Conservation (phyloP, 1,139 yeast species). For the Petasospora rhodanensis region DNA sequence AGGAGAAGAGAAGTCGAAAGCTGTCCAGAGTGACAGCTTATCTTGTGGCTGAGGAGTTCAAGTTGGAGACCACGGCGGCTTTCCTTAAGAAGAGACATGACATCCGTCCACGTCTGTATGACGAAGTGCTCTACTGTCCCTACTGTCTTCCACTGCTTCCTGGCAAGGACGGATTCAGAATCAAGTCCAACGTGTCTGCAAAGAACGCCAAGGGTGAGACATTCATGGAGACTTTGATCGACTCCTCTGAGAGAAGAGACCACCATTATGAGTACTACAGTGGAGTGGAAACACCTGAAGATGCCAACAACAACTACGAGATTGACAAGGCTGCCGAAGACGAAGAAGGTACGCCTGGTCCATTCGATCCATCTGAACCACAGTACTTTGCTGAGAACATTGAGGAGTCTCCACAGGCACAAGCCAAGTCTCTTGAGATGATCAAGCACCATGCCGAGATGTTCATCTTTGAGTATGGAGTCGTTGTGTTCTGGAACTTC, state of each 20-base stretch:
- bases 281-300: slow-evolving; percentile 69
- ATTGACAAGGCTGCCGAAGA: slow-evolving; percentile 28
- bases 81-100: slow-evolving; percentile 69
- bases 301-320: slow-evolving; percentile 50
- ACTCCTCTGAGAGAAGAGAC: slow-evolving; percentile 77
- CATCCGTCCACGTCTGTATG: slow-evolving; percentile 81
- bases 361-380: slow-evolving; percentile 63
- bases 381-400: slow-evolving; percentile 47
- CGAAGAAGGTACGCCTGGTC: slow-evolving; percentile 28
- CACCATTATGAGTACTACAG: slow-evolving; percentile 90
- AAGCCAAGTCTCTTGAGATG: slow-evolving; percentile 38
- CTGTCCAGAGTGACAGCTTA: slow-evolving; percentile 88
- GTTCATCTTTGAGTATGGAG: slow-evolving; percentile 88
- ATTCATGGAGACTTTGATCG: slow-evolving; percentile 71
- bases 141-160: slow-evolving; percentile 84
- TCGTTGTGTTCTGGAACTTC: slow-evolving; percentile 95
- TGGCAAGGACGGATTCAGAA: slow-evolving; percentile 80
- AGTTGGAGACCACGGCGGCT: slow-evolving; percentile 56
- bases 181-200: slow-evolving; percentile 72
- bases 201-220: slow-evolving; percentile 57
- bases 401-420: slow-evolving; percentile 16
- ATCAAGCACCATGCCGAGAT: slow-evolving; percentile 81
- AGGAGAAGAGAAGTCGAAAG: slow-evolving; percentile 62
- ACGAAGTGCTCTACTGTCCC: slow-evolving; percentile 88
- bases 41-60: slow-evolving; percentile 77